Evolutionary conservation across 1,284 basidiomycete species (phyloP), one percentile per base, ranked within the genome.

Genomic region (Spongispora temasekensis): DNA sequence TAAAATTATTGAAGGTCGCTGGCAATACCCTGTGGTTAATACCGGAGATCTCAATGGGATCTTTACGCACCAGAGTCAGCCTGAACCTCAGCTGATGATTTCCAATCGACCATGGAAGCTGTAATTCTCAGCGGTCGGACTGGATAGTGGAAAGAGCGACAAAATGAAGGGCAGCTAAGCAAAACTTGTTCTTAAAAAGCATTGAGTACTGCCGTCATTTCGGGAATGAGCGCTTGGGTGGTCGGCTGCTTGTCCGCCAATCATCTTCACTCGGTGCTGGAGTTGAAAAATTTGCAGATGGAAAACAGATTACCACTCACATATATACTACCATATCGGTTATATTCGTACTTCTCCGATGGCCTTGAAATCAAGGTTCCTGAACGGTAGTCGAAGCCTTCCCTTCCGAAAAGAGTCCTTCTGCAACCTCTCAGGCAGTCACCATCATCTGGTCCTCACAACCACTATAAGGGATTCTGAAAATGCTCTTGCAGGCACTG

Each of bases 1-100:
- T 87, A 63, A 90, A 81, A 65, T 82, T 86, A 65, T 76, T 78
- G 71, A 89, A 90, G 53, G 82, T 81, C 56, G 65, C 87, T 89
- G 65, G 48, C 61, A 31, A 58, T 46, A 44, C 44, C 55, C 9
- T 62, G n/a, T 23, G 52, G 58, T 70, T 28, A 68, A 61, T 25
- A 32, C 15, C 27, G 28, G n/a, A n/a, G 13, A 59, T 19, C 3
- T 7, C 8, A n/a, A 17, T 0, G 15, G 10, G 37, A 31, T 31
- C n/a, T 42, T 9, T 25, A 55, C 64, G 6, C 28, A 87, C 86
- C 76, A 44, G 72, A 77, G 70, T 90, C 84, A 44, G 78, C 78
- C 55, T 68, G 67, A 58, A 88, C 63, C 72, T 86, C 84, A 13
- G 70, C 72, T 37, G 73, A 66, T 10, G 87, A 88, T 55, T 76